A percentile compares a stretch with the other conserved stretches of the same genome.
Evolutionary conservation across 176 grass and related monocot species (phyloP).

Genomic region (Chrysopogon serrulatus): DNA sequence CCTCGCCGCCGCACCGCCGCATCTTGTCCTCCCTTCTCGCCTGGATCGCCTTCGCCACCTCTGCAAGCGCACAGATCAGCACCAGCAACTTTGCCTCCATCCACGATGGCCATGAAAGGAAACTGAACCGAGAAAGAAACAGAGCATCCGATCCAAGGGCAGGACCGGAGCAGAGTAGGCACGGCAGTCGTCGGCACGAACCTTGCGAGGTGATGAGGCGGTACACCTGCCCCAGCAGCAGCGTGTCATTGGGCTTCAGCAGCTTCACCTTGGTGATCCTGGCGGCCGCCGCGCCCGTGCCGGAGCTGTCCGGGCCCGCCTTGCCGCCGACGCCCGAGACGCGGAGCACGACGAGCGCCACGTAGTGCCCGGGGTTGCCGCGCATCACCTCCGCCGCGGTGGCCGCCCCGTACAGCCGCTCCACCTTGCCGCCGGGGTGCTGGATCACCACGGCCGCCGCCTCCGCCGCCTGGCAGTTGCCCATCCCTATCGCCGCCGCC

Average conservation of each 20-base stretch:
- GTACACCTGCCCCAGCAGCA: slow-evolving; percentile 79
- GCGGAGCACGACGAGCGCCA: slow-evolving; percentile 49
- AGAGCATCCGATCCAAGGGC: not conserved
- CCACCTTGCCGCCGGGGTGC: slow-evolving; percentile 63
- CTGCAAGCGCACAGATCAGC: not conserved
- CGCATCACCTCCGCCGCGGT: slow-evolving; percentile 63
- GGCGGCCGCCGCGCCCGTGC: not conserved
- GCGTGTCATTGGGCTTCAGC: slow-evolving; percentile 66
- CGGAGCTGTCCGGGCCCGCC: not conserved
- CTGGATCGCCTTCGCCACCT: slow-evolving; percentile 65
- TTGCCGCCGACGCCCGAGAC: not conserved
- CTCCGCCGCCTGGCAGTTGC: slow-evolving; percentile 85
- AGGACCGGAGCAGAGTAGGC: not conserved
- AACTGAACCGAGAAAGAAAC: not conserved
- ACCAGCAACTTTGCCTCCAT: not conserved
- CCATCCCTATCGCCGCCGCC: slow-evolving; percentile 30
- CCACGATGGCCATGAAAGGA: not conserved
- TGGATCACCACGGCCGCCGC: slow-evolving; percentile 65
- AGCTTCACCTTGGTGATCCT: slow-evolving; percentile 83
- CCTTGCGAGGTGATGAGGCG: slow-evolving; percentile 93
- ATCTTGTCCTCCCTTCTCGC: slow-evolving; percentile 53
- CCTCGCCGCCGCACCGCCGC: not conserved
- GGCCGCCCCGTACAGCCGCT: slow-evolving; percentile 51
- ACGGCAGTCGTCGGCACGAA: no score
- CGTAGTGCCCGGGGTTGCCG: slow-evolving; percentile 71